Base-by-base conservation (phyloP, 208 protist genomes). In the Acanthamoeba polyphaga region DNA sequence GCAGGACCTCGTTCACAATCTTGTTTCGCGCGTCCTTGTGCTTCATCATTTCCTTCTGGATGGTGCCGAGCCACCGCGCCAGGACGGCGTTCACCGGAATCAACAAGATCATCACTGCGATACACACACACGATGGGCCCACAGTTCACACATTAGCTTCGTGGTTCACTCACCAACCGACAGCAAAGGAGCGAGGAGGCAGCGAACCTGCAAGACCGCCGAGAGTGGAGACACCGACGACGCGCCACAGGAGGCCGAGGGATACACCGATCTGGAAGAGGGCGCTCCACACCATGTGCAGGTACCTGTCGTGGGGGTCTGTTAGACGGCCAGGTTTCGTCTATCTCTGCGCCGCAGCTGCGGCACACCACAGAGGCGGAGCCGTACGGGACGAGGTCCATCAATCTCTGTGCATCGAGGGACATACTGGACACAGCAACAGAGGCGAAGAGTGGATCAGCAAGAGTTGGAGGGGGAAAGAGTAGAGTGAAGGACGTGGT, bases 1-100 rank as follows among this genome's bases (percentile, higher is more conserved):
- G 97, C 13, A 99, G 84, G 46, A 99, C 94, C 96, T 99, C 98
- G 92, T 98, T 99, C 6, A 98, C 98, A 19, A 95, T 34, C 60
- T 95, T 95, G 53, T 22, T 95, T 27, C 94, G 85, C 24, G 19
- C 38, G 51, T 95, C 95, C 66, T 96, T 92, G 38, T 96, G 13
- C 49, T 46, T 96, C 90, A 96, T 96, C 70, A 84, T 96, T 10
- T 68, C 84, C 89, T 89, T 84, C 43, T 95, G 72, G 12, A 96
- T 95, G 49, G 0, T 34, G 29, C 70, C 91, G 9, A 95, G 66
- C 13, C 19, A 17, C 12, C 74, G 60, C 5, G 84, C 94, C 24
- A 94, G 43, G 53, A 32, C 88, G 3, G 66, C 22, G 94, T 97
- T 97, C 24, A 97, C 51, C 22, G 96, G 96, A 76, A 97, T 96